Percentiles rank a stretch among this genome's conserved stretches.
Conservation (phyloP, 441 rosid species). For the Euphorbia celastroides region DNA sequence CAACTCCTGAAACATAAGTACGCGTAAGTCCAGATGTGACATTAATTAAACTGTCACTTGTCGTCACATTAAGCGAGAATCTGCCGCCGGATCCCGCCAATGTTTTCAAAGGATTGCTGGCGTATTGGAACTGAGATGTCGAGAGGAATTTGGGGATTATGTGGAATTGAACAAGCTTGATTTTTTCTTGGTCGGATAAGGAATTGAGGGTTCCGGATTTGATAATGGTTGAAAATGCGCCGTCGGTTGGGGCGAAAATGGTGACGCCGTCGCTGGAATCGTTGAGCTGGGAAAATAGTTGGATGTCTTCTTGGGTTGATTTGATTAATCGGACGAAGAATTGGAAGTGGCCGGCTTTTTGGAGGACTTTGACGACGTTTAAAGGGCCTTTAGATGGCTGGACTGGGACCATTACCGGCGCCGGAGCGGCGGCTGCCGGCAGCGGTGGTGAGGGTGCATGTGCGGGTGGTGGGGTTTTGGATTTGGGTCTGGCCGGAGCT, state of each 20-base stretch:
- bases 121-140: constrained; percentile 60
- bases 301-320: constrained; percentile 13
- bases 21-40: constrained; percentile 13
- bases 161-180: constrained; percentile 34
- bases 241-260: constrained; percentile 19
- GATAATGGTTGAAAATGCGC: constrained; percentile 16
- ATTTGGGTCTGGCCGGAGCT: constrained; percentile 13
- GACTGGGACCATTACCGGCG: constrained; percentile 12
- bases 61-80: constrained; percentile 8
- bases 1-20: constrained; percentile 13
- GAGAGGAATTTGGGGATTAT: constrained; percentile 54
- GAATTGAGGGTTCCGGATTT: constrained; percentile 18
- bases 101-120: constrained; percentile 74
- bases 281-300: constrained; percentile 16
- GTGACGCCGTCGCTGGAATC: constrained; percentile 17
- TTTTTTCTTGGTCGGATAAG: constrained; percentile 17
- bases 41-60: constrained; percentile 14
- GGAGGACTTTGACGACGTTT: constrained; percentile 15
- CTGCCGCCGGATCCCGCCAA: constrained; percentile 44
- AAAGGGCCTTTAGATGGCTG: constrained; percentile 19
- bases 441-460: constrained; percentile 27
- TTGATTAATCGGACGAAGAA: constrained; percentile 17
- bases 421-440: constrained; percentile 44
- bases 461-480: not conserved
- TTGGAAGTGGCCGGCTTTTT: constrained; percentile 15